Percentiles rank a stretch among this genome's conserved stretches.
These are phyloP conservation scores for Trichophaea hybrida DNA, from an alignment of 2,329 filamentous ascomycete genomes.

Conservation along the genomic window DNA sequence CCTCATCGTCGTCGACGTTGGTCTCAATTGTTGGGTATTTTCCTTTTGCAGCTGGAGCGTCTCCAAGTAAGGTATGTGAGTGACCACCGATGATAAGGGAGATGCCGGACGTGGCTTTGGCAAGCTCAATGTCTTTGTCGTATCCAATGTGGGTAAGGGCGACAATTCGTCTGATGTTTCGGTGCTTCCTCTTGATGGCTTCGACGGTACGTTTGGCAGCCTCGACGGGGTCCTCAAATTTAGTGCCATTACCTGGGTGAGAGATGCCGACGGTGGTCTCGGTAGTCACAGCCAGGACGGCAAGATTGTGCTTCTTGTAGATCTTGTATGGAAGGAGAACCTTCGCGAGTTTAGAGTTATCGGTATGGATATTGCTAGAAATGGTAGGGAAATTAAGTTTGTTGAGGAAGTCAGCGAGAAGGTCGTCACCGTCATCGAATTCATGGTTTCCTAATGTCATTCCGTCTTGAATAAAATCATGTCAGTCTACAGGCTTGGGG, in stretches of 20 bases:
- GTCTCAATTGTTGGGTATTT: constrained; percentile 49
- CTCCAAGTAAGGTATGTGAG: constrained; percentile 44
- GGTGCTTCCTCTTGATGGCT: constrained; percentile 43
- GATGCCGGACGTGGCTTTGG: constrained; percentile 45
- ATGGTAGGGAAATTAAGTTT: constrained; percentile 53
- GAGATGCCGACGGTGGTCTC: constrained; percentile 45
- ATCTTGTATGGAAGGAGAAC: constrained; percentile 53
- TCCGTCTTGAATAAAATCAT: constrained; percentile 32
- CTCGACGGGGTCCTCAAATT: constrained; percentile 43
- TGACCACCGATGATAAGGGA: constrained; percentile 54
- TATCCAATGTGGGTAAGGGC: constrained; percentile 56
- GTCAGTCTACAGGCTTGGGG: not conserved
- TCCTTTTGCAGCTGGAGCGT: constrained; percentile 44
- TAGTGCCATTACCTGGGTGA: constrained; percentile 43
- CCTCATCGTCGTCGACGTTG: constrained; percentile 49
- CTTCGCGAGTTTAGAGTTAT: constrained; percentile 44
- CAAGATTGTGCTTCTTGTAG: constrained; percentile 46
- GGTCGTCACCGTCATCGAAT: constrained; percentile 50
- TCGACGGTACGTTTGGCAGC: constrained; percentile 49
- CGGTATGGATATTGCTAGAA: constrained; percentile 49
- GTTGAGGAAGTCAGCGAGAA: constrained; percentile 45
- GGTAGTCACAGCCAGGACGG: constrained; percentile 51
- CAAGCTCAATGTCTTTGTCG: constrained; percentile 47
- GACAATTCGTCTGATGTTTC: constrained; percentile 49
- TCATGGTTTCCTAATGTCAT: constrained; percentile 57